A percentile compares a stretch with the other conserved stretches of the same genome.
phyloP scores from a whole-genome alignment of 2,329 filamentous ascomycete genomes.

The Proliferodiscus dingleyae region DNA sequence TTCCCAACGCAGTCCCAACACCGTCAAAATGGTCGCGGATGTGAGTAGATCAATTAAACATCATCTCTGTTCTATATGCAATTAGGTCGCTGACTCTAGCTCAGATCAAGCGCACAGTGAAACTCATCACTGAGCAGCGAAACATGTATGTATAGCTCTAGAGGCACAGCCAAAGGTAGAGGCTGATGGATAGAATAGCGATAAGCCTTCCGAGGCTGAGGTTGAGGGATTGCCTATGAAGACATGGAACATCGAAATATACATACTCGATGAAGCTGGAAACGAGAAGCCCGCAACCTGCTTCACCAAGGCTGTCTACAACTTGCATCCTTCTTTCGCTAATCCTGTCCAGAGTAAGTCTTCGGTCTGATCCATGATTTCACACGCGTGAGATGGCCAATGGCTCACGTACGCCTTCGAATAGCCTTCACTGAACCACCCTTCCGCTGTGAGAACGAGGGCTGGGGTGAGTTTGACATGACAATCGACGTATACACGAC shows the following conservation, averaged over 20 bases:
- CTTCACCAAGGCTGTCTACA: slow-evolving; percentile 91
- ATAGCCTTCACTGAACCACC: slow-evolving; percentile 77
- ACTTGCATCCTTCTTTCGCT: slow-evolving; percentile 89
- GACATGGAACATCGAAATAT: slow-evolving; percentile 84
- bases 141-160: slow-evolving; percentile 43
- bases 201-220: slow-evolving; percentile 73
- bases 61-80: no score
- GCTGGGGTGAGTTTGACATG: slow-evolving; percentile 99
- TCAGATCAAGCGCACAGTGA: slow-evolving; percentile 80
- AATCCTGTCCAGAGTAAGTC: slow-evolving; percentile 77
- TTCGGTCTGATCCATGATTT: neutral
- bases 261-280: slow-evolving; percentile 77
- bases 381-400: neutral
- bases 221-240: slow-evolving; percentile 89
- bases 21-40: slow-evolving; percentile 30
- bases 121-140: slow-evolving; percentile 88
- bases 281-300: slow-evolving; percentile 76
- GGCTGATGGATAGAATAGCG: slow-evolving; percentile 42
- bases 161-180: neutral
- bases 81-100: no score
- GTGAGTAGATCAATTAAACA: slow-evolving; percentile 21
- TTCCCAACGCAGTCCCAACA: slow-evolving; percentile 1
- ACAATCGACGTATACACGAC: slow-evolving; percentile 74
- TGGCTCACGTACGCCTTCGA: slow-evolving; percentile 6
- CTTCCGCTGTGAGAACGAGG: slow-evolving; percentile 87